Evolutionary conservation across 2,329 filamentous ascomycete species (phyloP), one percentile per base, ranked within the genome.

Genomic region (Beauveria varroae): DNA sequence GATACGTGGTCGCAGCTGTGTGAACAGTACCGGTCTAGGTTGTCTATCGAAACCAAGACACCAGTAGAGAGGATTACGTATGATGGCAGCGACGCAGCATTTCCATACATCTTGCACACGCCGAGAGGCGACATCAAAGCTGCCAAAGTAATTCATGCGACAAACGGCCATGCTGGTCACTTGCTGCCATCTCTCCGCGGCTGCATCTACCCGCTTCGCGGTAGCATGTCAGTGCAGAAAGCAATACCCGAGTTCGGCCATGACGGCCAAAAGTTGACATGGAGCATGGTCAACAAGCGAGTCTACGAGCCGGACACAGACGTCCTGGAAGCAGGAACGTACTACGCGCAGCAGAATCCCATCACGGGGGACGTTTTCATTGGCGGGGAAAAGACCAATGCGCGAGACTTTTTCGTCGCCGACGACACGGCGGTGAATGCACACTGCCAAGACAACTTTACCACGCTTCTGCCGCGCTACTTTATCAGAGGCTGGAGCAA

Each of bases 241-340:
- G 68, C 73, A 44, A 68, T 56, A 14, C 59, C 63, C 0, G 40
- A 26, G 0, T 62, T 67, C 2, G 62, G 62, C 16, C 41, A 60
- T 1, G 62, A 64, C 8, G 57, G 34, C 18, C 16, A 24, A 22
- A n/a, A 7, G 14, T 8, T 49, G 28, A 52, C 51, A 16, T 61
- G 58, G 78, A 72, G 76, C 3, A 71, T 82, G 28, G 68, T 75
- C 2, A 77, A 77, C 61, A 70, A 70, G 14, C 60, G 67, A 0
- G 73, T 74, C 0, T 79, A 77, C 62, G 79, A 82, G 65, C 79
- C 80, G 61, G 69, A 78, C 16, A 79, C 77, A 0, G 77, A 81
- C 65, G 68, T 73, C 63, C 67, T 76, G 8, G 63, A 57, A 5
- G 24, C 57, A 20, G 41, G 56, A n/a, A 55, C 49, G 22, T 60